Evolutionary conservation across 164 flowering plant species (phyloP), one percentile per base, ranked within the genome.

Genomic region (Sextonia rubra): DNA sequence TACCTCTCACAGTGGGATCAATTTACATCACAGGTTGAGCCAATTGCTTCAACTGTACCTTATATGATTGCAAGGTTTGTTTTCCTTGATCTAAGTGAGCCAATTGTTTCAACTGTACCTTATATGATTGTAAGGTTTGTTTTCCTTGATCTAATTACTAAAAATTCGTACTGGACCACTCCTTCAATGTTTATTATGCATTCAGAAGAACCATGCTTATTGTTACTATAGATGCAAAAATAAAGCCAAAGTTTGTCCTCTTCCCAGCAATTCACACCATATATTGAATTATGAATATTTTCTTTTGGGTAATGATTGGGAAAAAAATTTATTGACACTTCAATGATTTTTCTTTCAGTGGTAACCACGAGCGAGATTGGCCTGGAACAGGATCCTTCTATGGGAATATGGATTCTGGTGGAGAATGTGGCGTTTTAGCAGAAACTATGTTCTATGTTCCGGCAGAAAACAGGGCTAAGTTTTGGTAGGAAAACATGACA

Each of bases 1-100:
- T 84, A 84, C 66, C 73, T 84, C 26, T 84, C 86, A 20, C 86
- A 84, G 49, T 84, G 86, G 86, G 86, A 84, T 71, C 86, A 84
- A 69, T 84, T 84, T 60, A 84, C 86, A 4, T 69, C 85, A 47
- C 85, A 82, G 63, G 77, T 84, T 27, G 86, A 84, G 80, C 85
- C 86, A 12, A 84, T 84, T 73, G 76, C 83, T 65, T 84, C 86
- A 56, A 69, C 76, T n/a, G 77, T 80, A 27, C 86, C 86, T 12
- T 84, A 82, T 66, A 84, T 84, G 86, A 20, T 82, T 47, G 82
- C 83, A 26, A 82, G 86, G 86, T 84, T 48, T 68, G 69, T 22
- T 24, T 27, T 25, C 26, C 11, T 71, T 37, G 6, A 20, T 52
- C 58, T 15, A 52, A 20, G 58, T 52, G 86, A 84, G 80, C 85